Base-by-base conservation (phyloP, 31 red algal species). In the Porphyra umbilicalis region DNA sequence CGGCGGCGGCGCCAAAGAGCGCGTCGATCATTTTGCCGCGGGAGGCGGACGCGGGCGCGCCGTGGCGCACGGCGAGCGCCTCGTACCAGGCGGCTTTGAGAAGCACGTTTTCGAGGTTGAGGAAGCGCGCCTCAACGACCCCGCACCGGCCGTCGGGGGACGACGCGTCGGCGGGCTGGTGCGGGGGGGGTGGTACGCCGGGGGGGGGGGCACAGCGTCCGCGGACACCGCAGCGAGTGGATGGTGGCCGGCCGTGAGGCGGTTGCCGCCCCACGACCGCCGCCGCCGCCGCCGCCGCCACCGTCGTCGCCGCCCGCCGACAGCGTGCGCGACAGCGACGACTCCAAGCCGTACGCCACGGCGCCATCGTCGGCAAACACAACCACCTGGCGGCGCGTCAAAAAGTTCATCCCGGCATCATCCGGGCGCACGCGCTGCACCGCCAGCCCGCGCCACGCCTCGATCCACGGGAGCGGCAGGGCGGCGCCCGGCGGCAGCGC, bases 71-170 rank as follows among this genome's bases (percentile, higher is more conserved):
- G 10, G 85, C 93, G 11, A 96, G 82, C 14, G 89, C 89, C 79
- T 96, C 93, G 74, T 96, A 96, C 93, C 93, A 96, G 13, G 89
- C 89, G 1, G 87, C 76, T 74, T 96, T 96, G 75, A 96, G 83
- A 32, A 96, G 44, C 35, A 92, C 86, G 83, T 96, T 96, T 36
- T 89, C 74, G 18, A 91, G 36, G 79, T 80, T 92, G 37, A 92
- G 83, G 76, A 96, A 96, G 37, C 90, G 80, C 78, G 89, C 35
- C 57, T 96, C 93, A 9, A 96, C 15, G 35, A 96, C 85, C 36
- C 42, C 78, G 74, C 93, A 96, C 31, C 57, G 57, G 57, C 25
- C 57, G 25, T 71, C 57, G 57, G 57, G 57, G 57, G 25, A 2
- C 25, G 76, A 29, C 9, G 6, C 20, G 20, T 1, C 31, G 75